A percentile compares a stretch with the other conserved stretches of the same genome.
Conservation (phyloP, 1,139 yeast genomes). For the Geotrichum bryndzae region DNA sequence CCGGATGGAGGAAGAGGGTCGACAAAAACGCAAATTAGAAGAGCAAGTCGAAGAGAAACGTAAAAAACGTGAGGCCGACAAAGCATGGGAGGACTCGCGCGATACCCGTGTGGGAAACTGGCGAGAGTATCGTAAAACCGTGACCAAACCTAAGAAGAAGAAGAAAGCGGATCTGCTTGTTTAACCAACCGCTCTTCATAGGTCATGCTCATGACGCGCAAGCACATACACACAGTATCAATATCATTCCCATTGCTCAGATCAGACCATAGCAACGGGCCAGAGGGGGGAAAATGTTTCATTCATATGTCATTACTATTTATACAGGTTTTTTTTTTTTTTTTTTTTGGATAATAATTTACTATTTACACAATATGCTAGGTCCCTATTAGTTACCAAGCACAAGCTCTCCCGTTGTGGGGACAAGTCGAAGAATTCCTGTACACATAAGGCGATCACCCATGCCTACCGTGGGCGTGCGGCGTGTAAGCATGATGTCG, state of each 20-base stretch:
- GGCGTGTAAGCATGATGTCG: conserved; percentile 19
- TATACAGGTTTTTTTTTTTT: neutral
- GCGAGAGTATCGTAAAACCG: conserved; percentile 46
- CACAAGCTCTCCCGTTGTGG: conserved; percentile 30
- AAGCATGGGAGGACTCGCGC: conserved; percentile 58
- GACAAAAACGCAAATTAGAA: conserved; percentile 37
- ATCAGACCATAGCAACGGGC: neutral
- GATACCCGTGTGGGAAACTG: conserved; percentile 57
- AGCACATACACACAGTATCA: neutral
- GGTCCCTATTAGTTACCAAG: conserved; percentile 24
- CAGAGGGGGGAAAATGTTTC: neutral
- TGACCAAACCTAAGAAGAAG: conserved; percentile 39
- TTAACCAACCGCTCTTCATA: neutral
- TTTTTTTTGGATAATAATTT: neutral
- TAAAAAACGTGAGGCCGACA: conserved; percentile 39
- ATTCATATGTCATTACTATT: neutral
- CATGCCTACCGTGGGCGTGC: conserved; percentile 1
- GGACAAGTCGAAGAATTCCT: conserved; percentile 31
- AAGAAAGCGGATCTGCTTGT: conserved; percentile 27
- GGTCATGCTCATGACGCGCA: neutral
- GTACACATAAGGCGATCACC: conserved; percentile 36
- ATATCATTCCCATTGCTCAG: neutral
- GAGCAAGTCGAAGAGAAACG: conserved; percentile 40
- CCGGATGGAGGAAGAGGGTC: conserved; percentile 41
- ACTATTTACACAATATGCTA: conserved; percentile 3